Conservation (phyloP, 2,329 filamentous ascomycete genomes). For the Fusarium pseudograminearum region DNA sequence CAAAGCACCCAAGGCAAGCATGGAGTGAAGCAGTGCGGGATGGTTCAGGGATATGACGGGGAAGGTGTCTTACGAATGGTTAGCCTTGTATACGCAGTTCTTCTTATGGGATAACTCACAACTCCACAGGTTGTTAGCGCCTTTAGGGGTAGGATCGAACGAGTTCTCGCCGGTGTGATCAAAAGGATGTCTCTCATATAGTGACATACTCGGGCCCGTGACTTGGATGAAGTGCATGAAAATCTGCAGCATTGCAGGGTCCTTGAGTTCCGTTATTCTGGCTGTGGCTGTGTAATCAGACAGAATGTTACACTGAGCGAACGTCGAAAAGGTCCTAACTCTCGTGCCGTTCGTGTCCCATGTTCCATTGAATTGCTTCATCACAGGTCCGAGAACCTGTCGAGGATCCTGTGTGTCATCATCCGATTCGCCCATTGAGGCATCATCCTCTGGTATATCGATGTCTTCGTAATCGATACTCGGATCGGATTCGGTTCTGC, state of each 20-base stretch:
- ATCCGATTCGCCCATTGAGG: slow-evolving; percentile 71
- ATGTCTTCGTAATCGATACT: slow-evolving; percentile 50
- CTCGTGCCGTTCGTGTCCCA: slow-evolving; percentile 55
- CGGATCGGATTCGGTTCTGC: slow-evolving; percentile 12
- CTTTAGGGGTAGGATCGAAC: slow-evolving; percentile 70
- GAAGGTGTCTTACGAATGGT: slow-evolving; percentile 71
- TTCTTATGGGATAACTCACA: slow-evolving; percentile 58
- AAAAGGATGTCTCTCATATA: slow-evolving; percentile 85
- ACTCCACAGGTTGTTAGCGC: slow-evolving; percentile 74
- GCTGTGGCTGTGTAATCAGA: slow-evolving; percentile 75
- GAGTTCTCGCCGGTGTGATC: slow-evolving; percentile 72
- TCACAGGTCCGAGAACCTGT: slow-evolving; percentile 50
- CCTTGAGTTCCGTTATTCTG: slow-evolving; percentile 78
- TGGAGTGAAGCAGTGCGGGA: slow-evolving; percentile 89
- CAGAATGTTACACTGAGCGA: slow-evolving; percentile 64
- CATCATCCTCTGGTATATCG: slow-evolving; percentile 64
- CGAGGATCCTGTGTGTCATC: slow-evolving; percentile 63
- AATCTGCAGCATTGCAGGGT: slow-evolving; percentile 81
- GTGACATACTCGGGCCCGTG: slow-evolving; percentile 85
- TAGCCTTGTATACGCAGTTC: slow-evolving; percentile 24
- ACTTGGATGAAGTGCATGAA: slow-evolving; percentile 94
- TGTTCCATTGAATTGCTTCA: slow-evolving; percentile 53
- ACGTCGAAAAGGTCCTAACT: slow-evolving; percentile 63
- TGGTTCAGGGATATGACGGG: slow-evolving; percentile 86
- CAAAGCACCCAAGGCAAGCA: slow-evolving; percentile 86